Conservation (phyloP, 2,329 filamentous ascomycete genomes). For the Colletotrichum scovillei region DNA sequence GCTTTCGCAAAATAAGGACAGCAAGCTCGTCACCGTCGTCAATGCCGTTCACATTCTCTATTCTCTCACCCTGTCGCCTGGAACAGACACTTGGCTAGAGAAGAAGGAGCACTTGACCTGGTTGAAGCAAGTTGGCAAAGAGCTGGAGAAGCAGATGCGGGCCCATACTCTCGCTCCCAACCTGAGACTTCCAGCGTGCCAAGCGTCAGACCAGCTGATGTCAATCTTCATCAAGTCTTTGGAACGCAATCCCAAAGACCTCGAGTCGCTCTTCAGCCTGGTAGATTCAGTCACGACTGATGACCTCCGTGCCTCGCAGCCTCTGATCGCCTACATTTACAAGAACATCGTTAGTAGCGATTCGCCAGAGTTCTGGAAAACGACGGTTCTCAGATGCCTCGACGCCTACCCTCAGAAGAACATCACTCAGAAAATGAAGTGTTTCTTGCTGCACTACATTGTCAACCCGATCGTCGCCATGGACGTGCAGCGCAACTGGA, state of each 20-base stretch:
- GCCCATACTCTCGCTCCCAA: slow-evolving; percentile 75
- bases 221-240: slow-evolving; percentile 85
- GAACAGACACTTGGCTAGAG: slow-evolving; percentile 77
- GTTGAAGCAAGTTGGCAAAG: slow-evolving; percentile 77
- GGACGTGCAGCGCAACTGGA: slow-evolving; percentile 90
- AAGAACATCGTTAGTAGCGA: slow-evolving; percentile 84
- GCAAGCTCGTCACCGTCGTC: slow-evolving; percentile 75
- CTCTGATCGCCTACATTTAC: slow-evolving; percentile 86
- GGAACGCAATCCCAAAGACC: slow-evolving; percentile 76
- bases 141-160: slow-evolving; percentile 80
- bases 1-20: slow-evolving; percentile 75
- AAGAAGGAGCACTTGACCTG: slow-evolving; percentile 70
- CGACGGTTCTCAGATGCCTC: slow-evolving; percentile 84
- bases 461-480: slow-evolving; percentile 97
- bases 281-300: slow-evolving; percentile 87
- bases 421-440: slow-evolving; percentile 89
- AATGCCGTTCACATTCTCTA: slow-evolving; percentile 90
- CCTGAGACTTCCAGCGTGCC: slow-evolving; percentile 86
- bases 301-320: slow-evolving; percentile 81
- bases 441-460: slow-evolving; percentile 90
- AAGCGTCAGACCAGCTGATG: slow-evolving; percentile 90
- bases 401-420: slow-evolving; percentile 85
- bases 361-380: slow-evolving; percentile 87
- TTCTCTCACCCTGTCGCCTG: slow-evolving; percentile 76
- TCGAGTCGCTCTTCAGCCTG: slow-evolving; percentile 86